Evolutionary conservation across 23 red algal species (phyloP).

Genomic region (Agarophyton chilense): DNA sequence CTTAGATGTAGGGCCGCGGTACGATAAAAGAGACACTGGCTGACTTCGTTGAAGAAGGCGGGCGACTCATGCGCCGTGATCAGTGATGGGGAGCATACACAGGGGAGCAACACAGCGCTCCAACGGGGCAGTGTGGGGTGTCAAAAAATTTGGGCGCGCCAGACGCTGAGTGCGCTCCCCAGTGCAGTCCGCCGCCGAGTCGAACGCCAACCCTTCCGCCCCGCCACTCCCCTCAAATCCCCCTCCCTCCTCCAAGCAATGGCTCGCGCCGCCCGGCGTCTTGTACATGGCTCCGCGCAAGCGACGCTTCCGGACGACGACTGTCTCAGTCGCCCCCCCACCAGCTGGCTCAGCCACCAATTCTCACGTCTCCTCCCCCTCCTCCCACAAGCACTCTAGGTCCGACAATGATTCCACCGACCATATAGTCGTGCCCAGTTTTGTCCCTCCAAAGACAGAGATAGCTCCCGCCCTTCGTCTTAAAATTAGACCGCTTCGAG

Average conservation of each 20-base stretch:
- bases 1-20: not conserved
- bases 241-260: not conserved
- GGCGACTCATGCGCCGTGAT: not conserved
- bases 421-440: constrained; percentile 27
- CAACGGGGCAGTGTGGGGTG: constrained; percentile 21
- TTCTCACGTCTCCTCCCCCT: constrained; percentile 30
- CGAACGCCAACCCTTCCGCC: not conserved
- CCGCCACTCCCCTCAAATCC: not conserved
- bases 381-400: constrained; percentile 18
- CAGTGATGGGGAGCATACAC: not conserved
- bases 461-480: constrained; percentile 27
- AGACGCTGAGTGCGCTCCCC: constrained; percentile 14
- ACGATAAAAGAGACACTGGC: too few species aligned
- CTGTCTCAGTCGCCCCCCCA: constrained; percentile 33
- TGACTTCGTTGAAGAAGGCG: not conserved
- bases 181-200: constrained; percentile 2
- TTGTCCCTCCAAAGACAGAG: constrained; percentile 35
- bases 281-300: constrained; percentile 54
- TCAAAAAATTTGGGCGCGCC: constrained; percentile 33
- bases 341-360: constrained; percentile 1
- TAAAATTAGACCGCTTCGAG: constrained; percentile 30
- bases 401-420: constrained; percentile 46
- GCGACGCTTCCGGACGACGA: constrained; percentile 9
- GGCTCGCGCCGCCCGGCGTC: constrained; percentile 9
- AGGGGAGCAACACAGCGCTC: not conserved